These are phyloP conservation scores for Aurantiochytrium sp. DNA, from an alignment of 108 stramenopile genomes.

Conservation along the genomic window DNA sequence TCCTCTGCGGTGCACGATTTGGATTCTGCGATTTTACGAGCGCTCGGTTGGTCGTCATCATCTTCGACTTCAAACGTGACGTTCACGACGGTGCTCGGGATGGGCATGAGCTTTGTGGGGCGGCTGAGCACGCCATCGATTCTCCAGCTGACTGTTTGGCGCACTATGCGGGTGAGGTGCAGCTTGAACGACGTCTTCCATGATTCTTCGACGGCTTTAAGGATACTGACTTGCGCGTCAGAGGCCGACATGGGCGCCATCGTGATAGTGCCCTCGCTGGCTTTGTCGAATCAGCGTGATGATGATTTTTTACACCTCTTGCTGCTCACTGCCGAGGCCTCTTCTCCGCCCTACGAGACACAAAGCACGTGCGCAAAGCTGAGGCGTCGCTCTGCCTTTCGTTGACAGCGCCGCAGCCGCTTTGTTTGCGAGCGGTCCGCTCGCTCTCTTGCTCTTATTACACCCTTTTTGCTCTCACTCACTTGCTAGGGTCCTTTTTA, in stretches of 20 bases:
- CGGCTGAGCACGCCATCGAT: background rate
- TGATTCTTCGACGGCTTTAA: background rate
- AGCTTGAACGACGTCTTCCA: background rate
- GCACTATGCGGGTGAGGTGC: background rate
- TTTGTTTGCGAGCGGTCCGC: too few species aligned
- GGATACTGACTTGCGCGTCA: background rate
- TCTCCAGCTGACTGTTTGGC: background rate
- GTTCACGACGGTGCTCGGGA: background rate
- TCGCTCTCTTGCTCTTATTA: too few species aligned
- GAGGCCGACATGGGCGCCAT: background rate
- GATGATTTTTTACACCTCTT: background rate
- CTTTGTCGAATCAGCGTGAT: background rate
- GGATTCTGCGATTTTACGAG: too few species aligned
- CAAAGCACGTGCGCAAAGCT: too few species aligned
- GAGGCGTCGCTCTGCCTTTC: too few species aligned
- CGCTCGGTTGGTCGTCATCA: background rate
- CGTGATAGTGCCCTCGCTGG: background rate
- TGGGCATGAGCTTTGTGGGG: background rate
- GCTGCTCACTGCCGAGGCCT: background rate
- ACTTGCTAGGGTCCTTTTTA: too few species aligned
- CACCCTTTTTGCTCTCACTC: too few species aligned
- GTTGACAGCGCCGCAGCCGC: too few species aligned
- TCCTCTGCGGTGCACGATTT: background rate
- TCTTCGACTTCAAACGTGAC: background rate
- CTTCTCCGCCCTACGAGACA: too few species aligned